Evolutionary conservation across 805 yeast species (phyloP).

Genomic region (Metschnikowia gelsemii): DNA sequence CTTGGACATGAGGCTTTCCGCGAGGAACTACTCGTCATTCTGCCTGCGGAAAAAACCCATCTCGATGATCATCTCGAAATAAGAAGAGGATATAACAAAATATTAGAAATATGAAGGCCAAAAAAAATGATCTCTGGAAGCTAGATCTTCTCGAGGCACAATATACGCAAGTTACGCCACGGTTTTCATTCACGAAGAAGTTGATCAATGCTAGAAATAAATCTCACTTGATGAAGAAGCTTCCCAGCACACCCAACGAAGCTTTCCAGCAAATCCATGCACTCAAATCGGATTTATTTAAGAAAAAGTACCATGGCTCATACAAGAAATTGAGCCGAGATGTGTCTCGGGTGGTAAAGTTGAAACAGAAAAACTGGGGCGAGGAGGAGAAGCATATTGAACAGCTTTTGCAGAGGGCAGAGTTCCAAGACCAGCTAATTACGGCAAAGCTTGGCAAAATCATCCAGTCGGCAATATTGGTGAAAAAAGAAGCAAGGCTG

Average conservation of each 20-base stretch:
- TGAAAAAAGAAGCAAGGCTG: constrained; percentile 28
- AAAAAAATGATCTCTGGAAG: constrained; percentile 47
- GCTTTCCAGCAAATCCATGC: constrained; percentile 46
- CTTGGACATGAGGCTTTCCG: too few species aligned
- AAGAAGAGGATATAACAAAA: not conserved
- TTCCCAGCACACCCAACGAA: constrained; percentile 41
- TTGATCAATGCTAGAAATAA: constrained; percentile 46
- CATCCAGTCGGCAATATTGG: constrained; percentile 28
- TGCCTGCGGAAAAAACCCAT: not conserved
- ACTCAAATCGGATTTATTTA: constrained; percentile 46
- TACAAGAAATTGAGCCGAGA: constrained; percentile 41
- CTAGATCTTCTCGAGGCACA: constrained; percentile 57
- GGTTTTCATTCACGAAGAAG: constrained; percentile 50
- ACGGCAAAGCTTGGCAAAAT: constrained; percentile 34
- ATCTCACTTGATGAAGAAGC: constrained; percentile 39
- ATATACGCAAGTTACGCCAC: constrained; percentile 41
- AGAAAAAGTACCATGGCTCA: constrained; percentile 50
- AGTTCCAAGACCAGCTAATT: constrained; percentile 27
- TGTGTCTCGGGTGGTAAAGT: constrained; percentile 26
- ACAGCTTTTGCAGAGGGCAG: constrained; percentile 24
- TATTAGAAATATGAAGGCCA: constrained; percentile 25
- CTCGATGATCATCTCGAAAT: constrained; percentile 12
- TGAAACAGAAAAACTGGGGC: constrained; percentile 17
- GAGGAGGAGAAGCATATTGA: constrained; percentile 17
- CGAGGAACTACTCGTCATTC: too few species aligned